phyloP scores from a whole-genome alignment of 2,329 filamentous ascomycete species.

The Xylariaceae sp. region DNA sequence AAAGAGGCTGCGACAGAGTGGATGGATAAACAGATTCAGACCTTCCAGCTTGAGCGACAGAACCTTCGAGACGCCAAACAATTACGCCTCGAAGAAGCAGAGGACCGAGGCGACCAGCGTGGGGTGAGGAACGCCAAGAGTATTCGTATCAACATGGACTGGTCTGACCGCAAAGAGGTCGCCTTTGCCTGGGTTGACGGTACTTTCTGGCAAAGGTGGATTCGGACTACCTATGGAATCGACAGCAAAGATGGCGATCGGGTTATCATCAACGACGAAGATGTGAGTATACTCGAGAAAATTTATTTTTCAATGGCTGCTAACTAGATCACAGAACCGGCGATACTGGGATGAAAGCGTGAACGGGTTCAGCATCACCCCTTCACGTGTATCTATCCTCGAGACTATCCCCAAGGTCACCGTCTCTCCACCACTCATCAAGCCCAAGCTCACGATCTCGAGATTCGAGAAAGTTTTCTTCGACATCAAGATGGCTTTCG shows the following conservation, averaged over 20 bases:
- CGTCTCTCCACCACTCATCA: conserved; percentile 64
- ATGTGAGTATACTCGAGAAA: conserved; percentile 61
- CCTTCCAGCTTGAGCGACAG: conserved; percentile 89
- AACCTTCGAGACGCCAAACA: conserved; percentile 94
- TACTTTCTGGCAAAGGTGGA: conserved; percentile 96
- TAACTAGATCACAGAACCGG: conserved; percentile 62
- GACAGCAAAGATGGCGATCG: conserved; percentile 83
- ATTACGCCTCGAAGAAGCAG: conserved; percentile 89
- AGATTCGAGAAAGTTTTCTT: conserved; percentile 69
- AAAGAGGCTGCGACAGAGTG: conserved; percentile 95
- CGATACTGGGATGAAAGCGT: conserved; percentile 92
- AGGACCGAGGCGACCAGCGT: conserved; percentile 86
- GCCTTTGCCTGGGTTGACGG: conserved; percentile 97
- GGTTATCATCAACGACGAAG: conserved; percentile 95
- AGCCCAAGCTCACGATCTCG: conserved; percentile 73
- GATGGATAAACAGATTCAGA: conserved; percentile 93
- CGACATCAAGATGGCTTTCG: conserved; percentile 55
- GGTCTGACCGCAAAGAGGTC: conserved; percentile 81
- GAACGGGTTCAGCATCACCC: conserved; percentile 84
- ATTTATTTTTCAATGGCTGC: conserved; percentile 17
- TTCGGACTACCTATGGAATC: conserved; percentile 90
- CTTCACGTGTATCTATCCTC: conserved; percentile 84
- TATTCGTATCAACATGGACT: conserved; percentile 87
- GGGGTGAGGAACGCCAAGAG: conserved; percentile 83
- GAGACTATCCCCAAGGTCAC: conserved; percentile 76